Base-by-base conservation (phyloP, 2,329 filamentous ascomycete genomes). In the Saccharata proteae region DNA sequence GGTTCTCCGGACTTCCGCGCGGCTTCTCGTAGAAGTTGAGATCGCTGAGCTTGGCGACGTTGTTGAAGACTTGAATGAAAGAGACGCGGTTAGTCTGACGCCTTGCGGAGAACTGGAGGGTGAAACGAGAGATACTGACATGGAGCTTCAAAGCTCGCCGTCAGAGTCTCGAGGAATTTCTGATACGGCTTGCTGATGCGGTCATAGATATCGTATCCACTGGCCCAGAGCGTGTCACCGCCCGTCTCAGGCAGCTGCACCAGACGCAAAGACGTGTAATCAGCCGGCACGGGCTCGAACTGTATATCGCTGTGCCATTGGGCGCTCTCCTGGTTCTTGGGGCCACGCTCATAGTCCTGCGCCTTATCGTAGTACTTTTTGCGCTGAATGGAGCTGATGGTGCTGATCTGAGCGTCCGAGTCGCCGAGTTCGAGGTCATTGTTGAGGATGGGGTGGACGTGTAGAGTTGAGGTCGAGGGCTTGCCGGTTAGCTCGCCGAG, bases 401-500 rank as follows among this genome's bases (percentile, higher is more conserved):
- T 51, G 28, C 48, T 54, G 34, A 58, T 58, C 28, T 59, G 45
- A 26, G 49, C 43, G 27, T 57, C 55, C 8, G 46, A 44, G 9
- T 43, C 50, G 28, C 53, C 52, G 5, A 52, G 48, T 33, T 54
- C 48, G 36, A 47, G 46, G n/a, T 71, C 52, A 54, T 59, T 44
- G 39, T 60, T 58, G 11, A 55, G 45, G 16, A 77, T 48, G 0
- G 73, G 73, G 41, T 77, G 72, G 26, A 76, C 71, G 44, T 77
- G 73, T 7, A 77, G 54, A 15, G 60, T 60, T 0, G 70, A 74
- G 0, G 63, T 65, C 0, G 51, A 44, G 0, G 72, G 72, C 37
- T 72, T 72, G 34, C 71, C 70, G 0, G 67, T 62, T 0, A 75
- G 59, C 45, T 73, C 55, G 8, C 74, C 74, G 1, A 78, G 63